Conservation (phyloP, 805 yeast species). For the Yarrowia sp. region DNA sequence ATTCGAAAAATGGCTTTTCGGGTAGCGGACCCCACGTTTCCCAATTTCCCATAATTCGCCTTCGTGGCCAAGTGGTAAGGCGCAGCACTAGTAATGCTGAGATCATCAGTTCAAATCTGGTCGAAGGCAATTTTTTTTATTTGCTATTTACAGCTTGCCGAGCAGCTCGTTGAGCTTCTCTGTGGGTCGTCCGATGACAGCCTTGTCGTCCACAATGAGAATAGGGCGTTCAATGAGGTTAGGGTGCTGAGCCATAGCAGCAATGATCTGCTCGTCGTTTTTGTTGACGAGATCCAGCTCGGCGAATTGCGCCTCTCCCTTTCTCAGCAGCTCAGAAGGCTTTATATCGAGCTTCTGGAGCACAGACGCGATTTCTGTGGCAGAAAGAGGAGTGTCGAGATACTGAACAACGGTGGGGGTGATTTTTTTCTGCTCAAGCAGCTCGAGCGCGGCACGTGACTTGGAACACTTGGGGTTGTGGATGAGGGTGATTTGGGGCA, state of each 20-base stretch:
- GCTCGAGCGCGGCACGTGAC: conserved; percentile 24
- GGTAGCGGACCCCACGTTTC: background rate
- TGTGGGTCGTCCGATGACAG: conserved; percentile 20
- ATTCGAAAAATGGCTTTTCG: background rate
- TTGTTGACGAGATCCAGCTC: background rate
- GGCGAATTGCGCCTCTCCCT: background rate
- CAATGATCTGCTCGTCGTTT: background rate
- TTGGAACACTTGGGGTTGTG: conserved; percentile 27
- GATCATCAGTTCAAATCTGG: conserved; percentile 22
- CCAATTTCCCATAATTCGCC: background rate
- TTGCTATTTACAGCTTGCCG: background rate
- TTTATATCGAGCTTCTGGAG: background rate
- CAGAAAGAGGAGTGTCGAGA: conserved; percentile 9
- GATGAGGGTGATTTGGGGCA: conserved; percentile 3
- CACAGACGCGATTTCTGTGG: background rate
- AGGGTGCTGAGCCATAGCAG: conserved; percentile 10
- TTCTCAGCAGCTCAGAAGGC: conserved; percentile 11
- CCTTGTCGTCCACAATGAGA: conserved; percentile 18
- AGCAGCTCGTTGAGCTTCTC: conserved; percentile 13
- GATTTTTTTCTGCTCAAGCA: background rate
- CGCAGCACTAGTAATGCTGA: conserved; percentile 19
- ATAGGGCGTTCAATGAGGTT: conserved; percentile 23
- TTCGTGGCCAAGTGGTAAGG: conserved; percentile 24
- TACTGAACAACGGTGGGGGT: conserved; percentile 4
- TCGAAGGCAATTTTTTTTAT: conserved; percentile 9